Percentiles rank a stretch among this genome's conserved stretches.
These are phyloP conservation scores for Scheffersomyces illinoinensis DNA, from an alignment of 1,139 yeast species.

Conservation along the genomic window DNA sequence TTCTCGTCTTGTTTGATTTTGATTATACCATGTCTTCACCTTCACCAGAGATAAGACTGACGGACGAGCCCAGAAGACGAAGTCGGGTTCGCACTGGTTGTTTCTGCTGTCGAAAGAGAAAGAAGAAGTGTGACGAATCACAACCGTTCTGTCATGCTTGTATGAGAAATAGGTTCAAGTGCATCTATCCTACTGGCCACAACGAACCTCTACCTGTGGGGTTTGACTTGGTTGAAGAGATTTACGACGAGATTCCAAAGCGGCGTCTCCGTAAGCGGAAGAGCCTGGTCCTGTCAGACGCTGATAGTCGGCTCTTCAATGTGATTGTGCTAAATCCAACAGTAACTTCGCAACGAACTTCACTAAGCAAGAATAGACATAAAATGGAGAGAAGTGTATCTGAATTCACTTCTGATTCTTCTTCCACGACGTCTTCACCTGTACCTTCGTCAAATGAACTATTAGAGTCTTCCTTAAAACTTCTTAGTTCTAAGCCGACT, in stretches of 20 bases:
- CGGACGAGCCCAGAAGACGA: conserved; percentile 7
- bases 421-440: not conserved
- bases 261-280: conserved; percentile 2
- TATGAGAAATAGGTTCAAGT: conserved; percentile 34
- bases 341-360: conserved; percentile 1
- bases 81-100: conserved; percentile 45
- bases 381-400: not conserved
- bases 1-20: not conserved
- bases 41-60: not conserved
- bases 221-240: conserved; percentile 20
- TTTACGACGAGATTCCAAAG: conserved; percentile 8
- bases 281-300: not conserved
- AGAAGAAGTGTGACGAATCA: conserved; percentile 51
- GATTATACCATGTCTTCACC: not conserved
- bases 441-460: conserved; percentile 1
- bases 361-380: not conserved
- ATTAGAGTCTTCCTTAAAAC: not conserved
- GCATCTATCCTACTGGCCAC: conserved; percentile 38
- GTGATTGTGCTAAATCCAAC: conserved; percentile 9
- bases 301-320: conserved; percentile 10
- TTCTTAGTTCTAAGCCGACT: not conserved
- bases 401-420: not conserved
- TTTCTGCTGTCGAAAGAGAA: conserved; percentile 47
- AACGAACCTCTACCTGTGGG: conserved; percentile 31
- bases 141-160: conserved; percentile 42